A percentile compares a stretch with the other conserved stretches of the same genome.
phyloP scores from a whole-genome alignment of 495 filamentous ascomycete genomes.

The Bacidia rubella region DNA sequence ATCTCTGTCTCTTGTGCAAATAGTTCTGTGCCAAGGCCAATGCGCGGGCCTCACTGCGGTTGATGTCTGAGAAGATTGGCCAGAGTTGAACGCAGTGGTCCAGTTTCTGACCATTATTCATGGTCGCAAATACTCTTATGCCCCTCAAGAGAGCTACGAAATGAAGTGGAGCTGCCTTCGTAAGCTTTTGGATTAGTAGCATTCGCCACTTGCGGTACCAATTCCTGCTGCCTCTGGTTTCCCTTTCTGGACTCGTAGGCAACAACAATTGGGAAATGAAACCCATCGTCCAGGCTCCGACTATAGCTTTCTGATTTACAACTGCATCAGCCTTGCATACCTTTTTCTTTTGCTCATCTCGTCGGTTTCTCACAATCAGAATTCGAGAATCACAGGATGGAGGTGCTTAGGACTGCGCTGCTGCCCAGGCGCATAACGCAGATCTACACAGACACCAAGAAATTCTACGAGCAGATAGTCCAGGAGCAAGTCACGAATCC shows the following conservation, averaged over 20 bases:
- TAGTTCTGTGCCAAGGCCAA: too few species aligned
- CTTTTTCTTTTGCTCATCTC: background rate
- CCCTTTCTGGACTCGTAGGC: constrained; percentile 4
- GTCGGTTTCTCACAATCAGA: background rate
- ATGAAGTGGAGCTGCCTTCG: background rate
- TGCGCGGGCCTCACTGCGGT: too few species aligned
- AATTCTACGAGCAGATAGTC: constrained; percentile 63
- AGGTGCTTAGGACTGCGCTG: constrained; percentile 32
- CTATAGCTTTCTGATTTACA: background rate
- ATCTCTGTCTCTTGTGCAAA: too few species aligned
- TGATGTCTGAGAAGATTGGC: too few species aligned
- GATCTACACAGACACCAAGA: constrained; percentile 86
- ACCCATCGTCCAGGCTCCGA: background rate
- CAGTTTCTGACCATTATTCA: too few species aligned
- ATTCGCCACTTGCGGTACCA: constrained; percentile 10
- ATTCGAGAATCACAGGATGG: constrained; percentile 23
- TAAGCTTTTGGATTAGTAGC: background rate
- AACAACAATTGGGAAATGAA: constrained; percentile 13
- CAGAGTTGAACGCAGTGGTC: too few species aligned
- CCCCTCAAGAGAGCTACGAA: too few species aligned
- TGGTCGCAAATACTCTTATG: too few species aligned
- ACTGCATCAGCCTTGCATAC: background rate
- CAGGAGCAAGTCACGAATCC: constrained; percentile 40
- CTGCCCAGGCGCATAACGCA: constrained; percentile 66
- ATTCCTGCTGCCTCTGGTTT: constrained; percentile 15